These are phyloP conservation scores for Russula sp. DNA, from an alignment of 768 basidiomycete species.

Conservation along the genomic window DNA sequence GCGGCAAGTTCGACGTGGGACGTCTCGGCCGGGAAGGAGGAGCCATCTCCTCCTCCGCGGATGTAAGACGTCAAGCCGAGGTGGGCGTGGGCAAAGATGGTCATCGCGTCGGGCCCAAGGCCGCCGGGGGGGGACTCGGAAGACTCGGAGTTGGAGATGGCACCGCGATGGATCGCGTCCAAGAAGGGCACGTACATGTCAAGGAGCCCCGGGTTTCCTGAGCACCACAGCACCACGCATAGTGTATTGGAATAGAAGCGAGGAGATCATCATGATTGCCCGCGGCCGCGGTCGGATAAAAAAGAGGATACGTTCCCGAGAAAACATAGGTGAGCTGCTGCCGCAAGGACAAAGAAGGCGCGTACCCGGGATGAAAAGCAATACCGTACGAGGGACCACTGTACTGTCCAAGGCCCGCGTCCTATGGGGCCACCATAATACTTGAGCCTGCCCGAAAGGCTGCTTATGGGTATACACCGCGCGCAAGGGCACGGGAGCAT, in stretches of 20 bases:
- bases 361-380: constrained; percentile 19
- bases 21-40: constrained; percentile 29
- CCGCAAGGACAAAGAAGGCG: neutral
- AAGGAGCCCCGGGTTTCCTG: constrained; percentile 52
- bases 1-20: constrained; percentile 6
- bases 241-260: neutral
- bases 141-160: constrained; percentile 9
- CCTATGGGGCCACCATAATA: constrained; percentile 45
- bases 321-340: neutral
- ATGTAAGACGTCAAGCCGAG: constrained; percentile 27
- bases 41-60: constrained; percentile 47
- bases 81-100: constrained; percentile 48
- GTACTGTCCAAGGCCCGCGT: neutral
- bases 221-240: constrained; percentile 18
- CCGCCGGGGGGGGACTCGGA: constrained; percentile 45
- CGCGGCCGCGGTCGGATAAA: constrained; percentile 17
- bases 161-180: constrained; percentile 36
- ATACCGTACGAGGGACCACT: neutral
- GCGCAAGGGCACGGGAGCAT: constrained; percentile 5
- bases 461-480: constrained; percentile 34
- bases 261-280: too few species aligned
- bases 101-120: constrained; percentile 27
- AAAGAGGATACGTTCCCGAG: neutral
- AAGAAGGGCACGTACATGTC: constrained; percentile 66
- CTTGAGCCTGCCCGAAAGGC: constrained; percentile 37